Percentiles rank a stretch among this genome's conserved stretches.
Evolutionary conservation across 345 rosid genomes (phyloP).

Genomic region (Triadica sebifera): DNA sequence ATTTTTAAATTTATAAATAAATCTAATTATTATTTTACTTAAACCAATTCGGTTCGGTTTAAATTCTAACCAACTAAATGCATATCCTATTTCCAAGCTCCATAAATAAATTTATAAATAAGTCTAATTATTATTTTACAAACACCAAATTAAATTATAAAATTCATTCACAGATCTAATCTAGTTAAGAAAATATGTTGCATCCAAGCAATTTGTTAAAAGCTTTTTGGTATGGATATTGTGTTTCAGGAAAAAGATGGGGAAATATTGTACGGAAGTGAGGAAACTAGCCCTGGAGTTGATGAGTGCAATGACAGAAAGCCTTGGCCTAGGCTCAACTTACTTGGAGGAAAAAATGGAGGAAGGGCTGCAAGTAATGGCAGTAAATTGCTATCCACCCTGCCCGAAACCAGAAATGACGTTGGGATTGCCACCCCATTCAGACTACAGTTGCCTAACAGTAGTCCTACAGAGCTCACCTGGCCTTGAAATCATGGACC

Average conservation of each 20-base stretch:
- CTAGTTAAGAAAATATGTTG: no score
- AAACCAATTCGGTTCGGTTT: no score
- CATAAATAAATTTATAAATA: no score
- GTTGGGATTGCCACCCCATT: constrained; percentile 61
- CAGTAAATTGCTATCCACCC: constrained; percentile 57
- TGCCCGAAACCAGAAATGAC: constrained; percentile 48
- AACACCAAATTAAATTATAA: no score
- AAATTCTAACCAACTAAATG: no score
- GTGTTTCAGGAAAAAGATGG: constrained; percentile 53
- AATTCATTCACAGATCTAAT: no score
- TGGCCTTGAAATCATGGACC: constrained; percentile 55
- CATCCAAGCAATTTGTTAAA: no score
- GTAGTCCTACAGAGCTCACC: constrained; percentile 49
- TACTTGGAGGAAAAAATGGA: constrained; percentile 42
- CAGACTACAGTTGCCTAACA: constrained; percentile 62
- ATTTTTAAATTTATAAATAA: no score
- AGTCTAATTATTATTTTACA: no score
- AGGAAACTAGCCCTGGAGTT: constrained; percentile 43
- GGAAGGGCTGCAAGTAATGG: constrained; percentile 58
- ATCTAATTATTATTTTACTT: no score
- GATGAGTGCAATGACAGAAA: constrained; percentile 47
- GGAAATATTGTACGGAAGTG: constrained; percentile 39
- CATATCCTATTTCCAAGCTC: no score
- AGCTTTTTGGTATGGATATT: background rate
- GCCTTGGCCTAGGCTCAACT: constrained; percentile 47